These are phyloP conservation scores for Penicillium sp. DNA, from an alignment of 2,329 filamentous ascomycete species.

Conservation along the genomic window DNA sequence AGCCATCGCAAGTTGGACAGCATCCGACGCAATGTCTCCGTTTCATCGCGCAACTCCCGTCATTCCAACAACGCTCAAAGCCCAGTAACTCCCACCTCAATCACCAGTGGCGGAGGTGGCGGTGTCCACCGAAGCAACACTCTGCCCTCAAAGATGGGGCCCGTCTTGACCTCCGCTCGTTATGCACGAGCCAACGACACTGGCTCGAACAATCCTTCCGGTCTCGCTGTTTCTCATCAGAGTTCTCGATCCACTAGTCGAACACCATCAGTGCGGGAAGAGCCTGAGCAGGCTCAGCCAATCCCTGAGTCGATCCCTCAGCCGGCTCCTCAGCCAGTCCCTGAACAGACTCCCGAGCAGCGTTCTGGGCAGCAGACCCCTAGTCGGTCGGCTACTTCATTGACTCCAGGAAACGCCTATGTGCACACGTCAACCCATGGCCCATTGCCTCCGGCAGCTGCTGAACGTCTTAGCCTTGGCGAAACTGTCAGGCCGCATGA, in stretches of 20 bases:
- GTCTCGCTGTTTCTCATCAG: constrained; percentile 29
- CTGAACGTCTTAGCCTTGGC: constrained; percentile 14
- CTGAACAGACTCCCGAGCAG: neutral
- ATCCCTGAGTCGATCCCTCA: neutral
- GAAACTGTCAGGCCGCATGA: constrained; percentile 27
- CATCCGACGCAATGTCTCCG: constrained; percentile 84
- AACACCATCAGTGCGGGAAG: constrained; percentile 23
- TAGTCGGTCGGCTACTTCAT: constrained; percentile 10
- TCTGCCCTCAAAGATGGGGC: constrained; percentile 84
- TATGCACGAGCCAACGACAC: constrained; percentile 60
- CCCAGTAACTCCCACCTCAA: constrained; percentile 59
- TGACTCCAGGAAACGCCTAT: constrained; percentile 22
- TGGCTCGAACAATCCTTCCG: constrained; percentile 45
- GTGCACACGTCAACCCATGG: constrained; percentile 36
- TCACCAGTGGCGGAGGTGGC: constrained; percentile 51
- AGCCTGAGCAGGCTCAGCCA: constrained; percentile 5
- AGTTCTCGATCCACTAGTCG: constrained; percentile 32
- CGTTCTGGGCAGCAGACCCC: constrained; percentile 7
- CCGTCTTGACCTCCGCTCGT: constrained; percentile 64
- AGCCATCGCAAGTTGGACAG: constrained; percentile 74
- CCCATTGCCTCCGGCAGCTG: constrained; percentile 25
- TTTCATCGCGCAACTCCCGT: constrained; percentile 82
- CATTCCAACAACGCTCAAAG: constrained; percentile 69
- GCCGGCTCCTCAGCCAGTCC: neutral
- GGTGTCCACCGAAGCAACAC: constrained; percentile 83